Evolutionary conservation across 2,329 filamentous ascomycete species (phyloP).

Genomic region (Thelonectria olida): DNA sequence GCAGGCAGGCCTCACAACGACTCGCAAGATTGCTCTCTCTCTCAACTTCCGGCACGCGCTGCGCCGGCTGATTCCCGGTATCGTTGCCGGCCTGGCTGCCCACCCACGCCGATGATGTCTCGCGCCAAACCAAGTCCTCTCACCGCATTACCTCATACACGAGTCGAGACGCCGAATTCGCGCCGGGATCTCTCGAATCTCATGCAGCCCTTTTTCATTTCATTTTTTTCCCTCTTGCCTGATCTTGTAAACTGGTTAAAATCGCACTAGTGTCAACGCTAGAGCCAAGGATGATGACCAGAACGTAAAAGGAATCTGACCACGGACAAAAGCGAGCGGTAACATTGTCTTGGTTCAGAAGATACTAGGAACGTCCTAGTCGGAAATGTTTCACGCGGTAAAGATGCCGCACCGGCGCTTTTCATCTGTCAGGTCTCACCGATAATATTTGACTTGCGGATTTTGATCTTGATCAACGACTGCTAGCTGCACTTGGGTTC

Average conservation of each 20-base stretch:
- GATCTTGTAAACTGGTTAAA: slow-evolving; percentile 30
- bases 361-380: background rate
- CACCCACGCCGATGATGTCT: slow-evolving; percentile 38
- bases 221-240: slow-evolving; percentile 26
- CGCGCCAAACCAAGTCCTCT: slow-evolving; percentile 39
- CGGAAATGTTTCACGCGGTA: slow-evolving; percentile 1
- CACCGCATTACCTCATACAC: slow-evolving; percentile 45
- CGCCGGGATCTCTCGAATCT: slow-evolving; percentile 38
- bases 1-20: background rate
- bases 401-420: background rate
- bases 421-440: background rate
- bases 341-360: background rate
- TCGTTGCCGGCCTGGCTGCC: slow-evolving; percentile 37
- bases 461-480: background rate
- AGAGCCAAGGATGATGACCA: slow-evolving; percentile 24
- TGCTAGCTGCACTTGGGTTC: background rate
- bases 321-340: background rate
- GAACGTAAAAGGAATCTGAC: slow-evolving; percentile 8
- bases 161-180: slow-evolving; percentile 40
- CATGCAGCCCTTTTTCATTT: slow-evolving; percentile 35
- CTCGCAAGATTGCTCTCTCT: slow-evolving; percentile 6
- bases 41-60: slow-evolving; percentile 16
- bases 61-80: slow-evolving; percentile 34
- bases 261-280: slow-evolving; percentile 32
- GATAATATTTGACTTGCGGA: background rate